Evolutionary conservation across 352 stramenopile species (phyloP), one percentile per base, ranked within the genome.

Genomic region (Phytopythium kandeliae): DNA sequence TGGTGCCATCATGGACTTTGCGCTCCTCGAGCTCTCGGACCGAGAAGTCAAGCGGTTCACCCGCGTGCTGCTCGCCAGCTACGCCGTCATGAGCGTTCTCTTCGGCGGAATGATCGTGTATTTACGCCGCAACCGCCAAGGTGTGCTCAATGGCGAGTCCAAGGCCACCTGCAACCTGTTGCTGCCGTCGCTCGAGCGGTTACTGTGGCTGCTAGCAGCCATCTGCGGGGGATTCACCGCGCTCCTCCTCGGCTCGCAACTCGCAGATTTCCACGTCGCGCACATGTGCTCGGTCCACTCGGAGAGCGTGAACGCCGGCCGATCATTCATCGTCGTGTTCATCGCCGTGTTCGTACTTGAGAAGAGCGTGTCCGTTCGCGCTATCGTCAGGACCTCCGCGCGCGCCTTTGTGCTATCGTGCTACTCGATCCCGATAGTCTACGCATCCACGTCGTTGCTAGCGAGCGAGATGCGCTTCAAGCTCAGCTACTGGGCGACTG

Each of bases 261-360:
- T 63, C 16, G 37, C 55, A 1, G 58, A 62, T 8, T 54, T 58
- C 11, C 76, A 68, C 44, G 34, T 55, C 6, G 24, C 51, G 0
- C 58, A 52, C 41, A 43, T 58, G 13, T 46, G 50, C 4, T 58
- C 31, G 6, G 52, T 75, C 0, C 48, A 37, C 8, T 62, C 51
- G 2, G 67, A 78, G 36, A 58, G 42, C 19, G 49, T 78, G 41
- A 78, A 68, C 53, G 43, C 69, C 37, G 70, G 70, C 4, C 62
- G 69, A 8, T 62, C 73, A 45, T 79, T 81, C 55, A 57, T 77
- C 9, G 41, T 82, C 43, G 43, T 80, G 19, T 52, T 81, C 28
- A 52, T 77, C 28, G 43, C 72, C 12, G 60, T 85, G 15, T 85
- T 85, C 33, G 76, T 85, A 55, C 62, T 76, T 13, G 69, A 83